A percentile compares a stretch with the other conserved stretches of the same genome.
Conservation (phyloP, 495 filamentous ascomycete genomes). For the Podospora comata region DNA sequence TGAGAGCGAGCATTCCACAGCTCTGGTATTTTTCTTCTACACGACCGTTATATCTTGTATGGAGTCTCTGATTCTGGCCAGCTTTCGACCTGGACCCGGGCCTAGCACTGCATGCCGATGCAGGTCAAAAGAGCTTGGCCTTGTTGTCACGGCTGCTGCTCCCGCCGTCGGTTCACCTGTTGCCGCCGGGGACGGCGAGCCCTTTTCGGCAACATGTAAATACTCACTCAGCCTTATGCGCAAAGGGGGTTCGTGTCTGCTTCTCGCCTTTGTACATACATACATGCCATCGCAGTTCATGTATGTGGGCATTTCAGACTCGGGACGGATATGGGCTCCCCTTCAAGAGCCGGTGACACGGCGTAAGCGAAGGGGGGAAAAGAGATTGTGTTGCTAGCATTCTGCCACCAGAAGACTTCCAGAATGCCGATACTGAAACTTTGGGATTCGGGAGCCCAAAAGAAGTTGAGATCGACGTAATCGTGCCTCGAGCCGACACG, state of each 20-base stretch:
- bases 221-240: background rate
- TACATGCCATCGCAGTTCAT: background rate
- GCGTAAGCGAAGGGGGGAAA: constrained; percentile 10
- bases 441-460: constrained; percentile 1
- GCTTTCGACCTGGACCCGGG: background rate
- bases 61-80: background rate
- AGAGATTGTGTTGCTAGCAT: background rate
- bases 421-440: constrained; percentile 2
- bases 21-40: background rate
- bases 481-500: background rate
- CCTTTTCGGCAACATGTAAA: background rate
- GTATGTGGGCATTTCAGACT: background rate
- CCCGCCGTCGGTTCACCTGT: background rate
- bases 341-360: constrained; percentile 5
- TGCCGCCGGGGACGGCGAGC: background rate
- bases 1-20: background rate
- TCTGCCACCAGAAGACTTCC: background rate
- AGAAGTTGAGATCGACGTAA: constrained; percentile 2
- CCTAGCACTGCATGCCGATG: background rate
- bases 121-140: background rate
- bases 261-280: background rate
- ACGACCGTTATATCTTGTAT: background rate
- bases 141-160: background rate
- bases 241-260: too few species aligned
- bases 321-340: background rate